Percentiles rank a stretch among this genome's conserved stretches.
Conservation (phyloP, 2,329 filamentous ascomycete genomes). For the Pyrenochaeta sp. region DNA sequence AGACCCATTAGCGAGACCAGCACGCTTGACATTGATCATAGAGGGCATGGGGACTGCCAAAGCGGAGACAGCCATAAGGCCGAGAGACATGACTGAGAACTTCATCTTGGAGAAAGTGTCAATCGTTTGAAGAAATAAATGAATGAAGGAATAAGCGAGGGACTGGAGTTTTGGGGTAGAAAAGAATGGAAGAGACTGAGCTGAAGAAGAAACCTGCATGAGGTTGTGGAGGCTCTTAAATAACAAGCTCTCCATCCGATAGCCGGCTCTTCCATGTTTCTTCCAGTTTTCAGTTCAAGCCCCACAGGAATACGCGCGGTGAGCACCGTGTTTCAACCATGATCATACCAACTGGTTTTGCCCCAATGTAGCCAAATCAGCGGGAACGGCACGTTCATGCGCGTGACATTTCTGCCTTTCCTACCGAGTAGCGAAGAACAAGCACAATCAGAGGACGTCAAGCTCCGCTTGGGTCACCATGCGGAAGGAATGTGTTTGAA, state of each 20-base stretch:
- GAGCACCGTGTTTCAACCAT: conserved; percentile 14
- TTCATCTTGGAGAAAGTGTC: conserved; percentile 34
- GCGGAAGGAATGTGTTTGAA: conserved; percentile 24
- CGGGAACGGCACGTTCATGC: conserved; percentile 11
- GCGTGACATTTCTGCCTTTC: conserved; percentile 11
- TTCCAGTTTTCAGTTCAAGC: conserved; percentile 11
- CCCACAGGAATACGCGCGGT: conserved; percentile 11
- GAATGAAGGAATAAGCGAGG: conserved; percentile 21
- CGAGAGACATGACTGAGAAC: conserved; percentile 39
- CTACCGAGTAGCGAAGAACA: conserved; percentile 7
- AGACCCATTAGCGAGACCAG: conserved; percentile 34
- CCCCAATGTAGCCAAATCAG: conserved; percentile 3
- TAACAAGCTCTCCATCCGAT: background rate
- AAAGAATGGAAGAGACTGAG: conserved; percentile 29
- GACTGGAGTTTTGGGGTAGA: conserved; percentile 14
- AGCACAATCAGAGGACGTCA: conserved; percentile 13
- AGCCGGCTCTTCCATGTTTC: background rate
- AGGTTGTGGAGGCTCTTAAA: conserved; percentile 18
- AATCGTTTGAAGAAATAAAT: conserved; percentile 22
- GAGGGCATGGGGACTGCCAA: conserved; percentile 45
- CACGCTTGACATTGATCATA: conserved; percentile 26
- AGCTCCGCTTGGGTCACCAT: conserved; percentile 7
- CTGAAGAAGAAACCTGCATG: conserved; percentile 12
- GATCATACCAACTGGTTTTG: conserved; percentile 14
- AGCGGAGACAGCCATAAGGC: conserved; percentile 40